Base-by-base conservation (phyloP, 169 alveolate species). In the Cryptosporidium ubiquitum region DNA sequence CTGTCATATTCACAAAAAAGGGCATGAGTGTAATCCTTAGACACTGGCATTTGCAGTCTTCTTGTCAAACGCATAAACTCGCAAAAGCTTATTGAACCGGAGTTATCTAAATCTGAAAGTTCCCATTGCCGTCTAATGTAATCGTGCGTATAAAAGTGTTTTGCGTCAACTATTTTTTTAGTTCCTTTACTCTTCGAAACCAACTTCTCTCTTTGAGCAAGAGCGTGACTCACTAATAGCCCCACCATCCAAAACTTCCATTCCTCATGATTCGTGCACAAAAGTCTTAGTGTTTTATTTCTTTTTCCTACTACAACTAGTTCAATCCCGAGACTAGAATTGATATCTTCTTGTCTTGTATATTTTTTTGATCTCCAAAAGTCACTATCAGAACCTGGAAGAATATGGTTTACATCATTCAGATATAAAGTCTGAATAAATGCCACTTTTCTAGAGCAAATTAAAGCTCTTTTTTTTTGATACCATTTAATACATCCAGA, bases 111-210 rank as follows among this genome's bases (percentile, higher is more conserved):
- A 70, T 85, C 92, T 9, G 85, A 73, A 33, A 85, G 85, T 55
- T 75, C 86, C 92, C 92, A 85, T 23, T 85, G 92, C n/a, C 86
- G 91, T 75, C 86, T 71, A 55, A 85, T 68, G 55, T 85, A 71
- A 37, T 70, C 91, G 18, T 73, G 84, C 39, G 91, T 73, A 64
- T 61, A 61, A 44, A 79, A 79, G 6, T 79, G 89, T 44, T 64
- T 79, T 23, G 89, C 64, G 23, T 79, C 89, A 3, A 64, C 49
- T 2, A 79, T n/a, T 40, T 49, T 79, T 40, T 40, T 79, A 5
- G 68, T 61, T 42, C 89, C 89, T 42, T 64, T 79, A 16, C 7
- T 16, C 39, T 47, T 79, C 9, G 89, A 64, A 26, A 61, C 66
- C 47, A 39, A 23, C 42, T 61, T 79, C 23, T 79, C 89, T 49